Evolutionary conservation across 2,329 filamentous ascomycete species (phyloP), one percentile per base, ranked within the genome.

Genomic region (Tricladium varicosporioides): DNA sequence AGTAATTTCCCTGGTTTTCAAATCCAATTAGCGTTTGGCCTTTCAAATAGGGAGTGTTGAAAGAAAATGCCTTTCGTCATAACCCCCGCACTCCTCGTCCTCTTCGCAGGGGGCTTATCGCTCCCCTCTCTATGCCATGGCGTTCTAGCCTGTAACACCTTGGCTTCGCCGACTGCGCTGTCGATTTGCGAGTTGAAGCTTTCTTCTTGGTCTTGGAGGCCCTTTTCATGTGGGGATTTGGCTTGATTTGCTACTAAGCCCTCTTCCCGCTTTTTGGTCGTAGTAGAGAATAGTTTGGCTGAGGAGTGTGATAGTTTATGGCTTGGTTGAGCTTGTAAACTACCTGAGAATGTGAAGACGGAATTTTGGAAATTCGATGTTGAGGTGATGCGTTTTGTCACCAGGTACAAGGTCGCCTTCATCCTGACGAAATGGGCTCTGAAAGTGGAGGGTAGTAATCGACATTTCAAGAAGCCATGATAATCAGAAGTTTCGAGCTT

Each of bases 61-160:
- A 42, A 10, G 40, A 31, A 46, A 15, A 51, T 32, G 83, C 84
- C 86, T 71, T 86, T 87, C 1, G 82, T 85, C 84, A 88, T 87
- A 11, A 79, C 78, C 60, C 80, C 73, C 70, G 82, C 62, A 48
- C 57, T 77, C 70, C 54, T 76, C 69, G 55, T 51, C 36, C 66
- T 63, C 55, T 75, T 74, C 3, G 84, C 82, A 5, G 83, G 84
- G n/a, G 64, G 82, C 57, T 74, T 65, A 60, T 84, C 80, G 44
- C 80, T 81, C 2, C 84, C 82, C 61, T 87, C 79, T 14, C 85
- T 77, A 61, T 85, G 83, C 86, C 86, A 89, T 63, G 86, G 86
- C 33, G 84, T 79, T 50, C 82, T 76, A 49, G 81, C 75, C 60
- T 87, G 85, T 58, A 80, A 78, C 49, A 79, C 73, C 65, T 82